These are phyloP conservation scores for Sporothrix humicola DNA, from an alignment of 2,329 filamentous ascomycete genomes.

Conservation along the genomic window DNA sequence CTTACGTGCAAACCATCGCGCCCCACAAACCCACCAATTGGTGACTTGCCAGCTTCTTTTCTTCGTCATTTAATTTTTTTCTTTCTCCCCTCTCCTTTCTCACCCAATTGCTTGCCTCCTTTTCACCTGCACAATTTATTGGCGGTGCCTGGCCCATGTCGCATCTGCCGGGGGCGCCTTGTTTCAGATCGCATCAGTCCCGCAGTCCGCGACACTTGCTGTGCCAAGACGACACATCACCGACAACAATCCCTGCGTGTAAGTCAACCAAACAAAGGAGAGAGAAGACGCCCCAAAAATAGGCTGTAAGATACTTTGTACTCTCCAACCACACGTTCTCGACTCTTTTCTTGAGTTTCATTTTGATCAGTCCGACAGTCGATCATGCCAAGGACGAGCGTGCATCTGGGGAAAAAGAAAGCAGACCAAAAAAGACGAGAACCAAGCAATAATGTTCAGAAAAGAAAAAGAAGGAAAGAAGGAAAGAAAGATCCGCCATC, in stretches of 20 bases:
- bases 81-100: background rate
- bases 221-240: slow-evolving; percentile 30
- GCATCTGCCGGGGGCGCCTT: slow-evolving; percentile 17
- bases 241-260: slow-evolving; percentile 16
- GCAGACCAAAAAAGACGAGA: background rate
- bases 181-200: slow-evolving; percentile 28
- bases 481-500: background rate
- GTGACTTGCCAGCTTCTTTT: background rate
- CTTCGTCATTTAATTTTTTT: background rate
- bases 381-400: slow-evolving; percentile 28
- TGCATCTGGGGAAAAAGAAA: background rate
- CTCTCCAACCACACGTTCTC: background rate
- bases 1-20: background rate
- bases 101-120: background rate
- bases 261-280: background rate
- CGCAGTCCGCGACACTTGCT: slow-evolving; percentile 25
- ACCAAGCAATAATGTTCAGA: background rate
- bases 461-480: background rate
- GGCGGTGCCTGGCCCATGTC: slow-evolving; percentile 13
- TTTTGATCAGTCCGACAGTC: slow-evolving; percentile 5
- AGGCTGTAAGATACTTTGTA: no score
- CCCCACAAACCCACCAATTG: background rate
- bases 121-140: slow-evolving; percentile 3
- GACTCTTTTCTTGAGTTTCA: slow-evolving; percentile 9
- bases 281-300: background rate